Conservation (phyloP, 768 basidiomycete species). For the Tylopilus plumbeoviolaceoides region DNA sequence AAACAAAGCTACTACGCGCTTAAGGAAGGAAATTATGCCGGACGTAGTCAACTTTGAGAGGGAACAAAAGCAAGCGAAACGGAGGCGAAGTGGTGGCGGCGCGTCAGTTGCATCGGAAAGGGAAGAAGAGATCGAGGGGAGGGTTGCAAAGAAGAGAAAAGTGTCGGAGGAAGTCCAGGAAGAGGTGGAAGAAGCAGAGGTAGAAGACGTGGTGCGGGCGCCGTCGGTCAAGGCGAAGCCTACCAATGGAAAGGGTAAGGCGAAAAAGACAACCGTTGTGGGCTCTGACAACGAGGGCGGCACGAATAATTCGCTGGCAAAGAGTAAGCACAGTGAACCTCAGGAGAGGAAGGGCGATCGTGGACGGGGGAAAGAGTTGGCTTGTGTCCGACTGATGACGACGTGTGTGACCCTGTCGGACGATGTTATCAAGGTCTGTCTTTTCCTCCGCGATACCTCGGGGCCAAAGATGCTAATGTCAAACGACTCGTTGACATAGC, state of each 20-base stretch:
- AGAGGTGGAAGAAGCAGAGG: constrained; percentile 23
- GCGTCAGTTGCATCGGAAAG: constrained; percentile 14
- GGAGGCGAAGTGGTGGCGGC: constrained; percentile 31
- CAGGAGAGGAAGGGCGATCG: constrained; percentile 14
- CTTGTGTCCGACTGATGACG: constrained; percentile 52
- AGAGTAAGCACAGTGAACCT: background rate
- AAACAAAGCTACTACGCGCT: constrained; percentile 43
- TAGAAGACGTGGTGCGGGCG: constrained; percentile 13
- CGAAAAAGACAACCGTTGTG: background rate
- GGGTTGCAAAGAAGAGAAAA: constrained; percentile 17
- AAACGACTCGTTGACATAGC: constrained; percentile 34
- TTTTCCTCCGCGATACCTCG: background rate
- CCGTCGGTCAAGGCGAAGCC: constrained; percentile 9
- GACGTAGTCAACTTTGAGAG: constrained; percentile 68
- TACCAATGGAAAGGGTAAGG: constrained; percentile 8
- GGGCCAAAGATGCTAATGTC: background rate
- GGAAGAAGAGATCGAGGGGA: constrained; percentile 20
- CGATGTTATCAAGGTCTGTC: constrained; percentile 53
- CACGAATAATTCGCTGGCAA: background rate
- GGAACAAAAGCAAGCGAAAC: constrained; percentile 49
- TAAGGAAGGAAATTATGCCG: constrained; percentile 64
- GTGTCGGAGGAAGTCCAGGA: constrained; percentile 13
- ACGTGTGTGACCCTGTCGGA: constrained; percentile 62
- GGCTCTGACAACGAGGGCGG: constrained; percentile 6
- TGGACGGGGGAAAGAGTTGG: background rate